Percentiles rank a stretch among this genome's conserved stretches.
Evolutionary conservation across 129 eudicot species (phyloP).

Genomic region (Helianthus annuus): DNA sequence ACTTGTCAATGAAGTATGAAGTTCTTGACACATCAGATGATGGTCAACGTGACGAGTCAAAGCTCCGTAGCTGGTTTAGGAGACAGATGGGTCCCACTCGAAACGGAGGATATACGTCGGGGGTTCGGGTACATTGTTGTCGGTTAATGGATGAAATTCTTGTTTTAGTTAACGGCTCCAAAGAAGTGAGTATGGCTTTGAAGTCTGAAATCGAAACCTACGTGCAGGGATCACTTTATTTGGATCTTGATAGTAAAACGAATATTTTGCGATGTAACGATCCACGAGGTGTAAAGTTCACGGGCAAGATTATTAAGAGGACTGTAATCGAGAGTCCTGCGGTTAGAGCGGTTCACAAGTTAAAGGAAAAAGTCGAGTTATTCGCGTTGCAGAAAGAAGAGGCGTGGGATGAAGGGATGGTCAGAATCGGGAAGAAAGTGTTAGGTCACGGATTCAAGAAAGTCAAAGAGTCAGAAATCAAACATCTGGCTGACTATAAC

Average conservation of each 20-base stretch:
- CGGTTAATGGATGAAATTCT: slow-evolving; percentile 94
- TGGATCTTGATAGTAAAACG: slow-evolving; percentile 42
- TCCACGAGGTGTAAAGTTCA: slow-evolving; percentile 54
- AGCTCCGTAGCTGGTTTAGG: slow-evolving; percentile 89
- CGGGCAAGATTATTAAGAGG: slow-evolving; percentile 60
- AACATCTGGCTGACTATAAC: slow-evolving; percentile 59
- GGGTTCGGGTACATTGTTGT: slow-evolving; percentile 68
- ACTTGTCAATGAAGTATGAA: slow-evolving; percentile 83
- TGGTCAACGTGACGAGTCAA: slow-evolving; percentile 39
- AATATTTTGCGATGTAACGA: slow-evolving; percentile 51
- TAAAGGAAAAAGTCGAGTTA: slow-evolving; percentile 75
- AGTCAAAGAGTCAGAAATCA: slow-evolving; percentile 95
- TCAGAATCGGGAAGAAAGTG: slow-evolving; percentile 80
- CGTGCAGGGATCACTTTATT: slow-evolving; percentile 49
- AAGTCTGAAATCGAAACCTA: slow-evolving; percentile 67
- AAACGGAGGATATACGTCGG: slow-evolving; percentile 21
- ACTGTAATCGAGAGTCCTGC: slow-evolving; percentile 53
- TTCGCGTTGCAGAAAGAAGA: slow-evolving; percentile 81
- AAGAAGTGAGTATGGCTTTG: slow-evolving; percentile 57
- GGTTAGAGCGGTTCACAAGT: slow-evolving; percentile 74
- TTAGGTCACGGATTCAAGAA: slow-evolving; percentile 86
- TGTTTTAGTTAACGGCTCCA: slow-evolving; percentile 67
- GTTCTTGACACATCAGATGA: slow-evolving; percentile 35
- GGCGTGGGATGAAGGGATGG: slow-evolving; percentile 67
- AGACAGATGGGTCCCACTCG: slow-evolving; percentile 54